Evolutionary conservation across 1,139 yeast genomes (phyloP), one percentile per base, ranked within the genome.

Genomic region (Protomyces macrosporus): DNA sequence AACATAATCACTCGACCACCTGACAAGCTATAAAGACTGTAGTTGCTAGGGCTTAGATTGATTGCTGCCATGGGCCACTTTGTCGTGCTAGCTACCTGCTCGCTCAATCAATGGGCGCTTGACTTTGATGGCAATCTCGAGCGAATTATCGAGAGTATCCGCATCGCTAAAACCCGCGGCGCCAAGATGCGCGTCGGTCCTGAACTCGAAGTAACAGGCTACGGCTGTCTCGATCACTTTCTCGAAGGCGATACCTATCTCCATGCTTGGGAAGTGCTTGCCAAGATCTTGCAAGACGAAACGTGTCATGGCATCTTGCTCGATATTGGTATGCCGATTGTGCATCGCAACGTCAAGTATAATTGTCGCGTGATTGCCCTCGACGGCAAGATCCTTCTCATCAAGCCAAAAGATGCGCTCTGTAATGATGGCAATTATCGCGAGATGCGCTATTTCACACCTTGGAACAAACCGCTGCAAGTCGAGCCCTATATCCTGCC

Each of bases 361-460:
- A 93, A 93, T 72, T 93, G 98, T 77, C 84, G 99, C 68, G 76
- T 93, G 56, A 78, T 93, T 63, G 87, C 96, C 1, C 83, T 84
- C 73, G 84, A 90, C 75, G 90, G 93, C 33, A 78, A 83, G 72
- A 87, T 93, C 65, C 76, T 91, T 59, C 79, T 91, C 69, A 93
- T 93, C 69, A 83, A 98, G 72, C 99, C 99, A 34, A 93, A 93
- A 73, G 74, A 93, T 55, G 86, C 89, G 82, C 80, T 95, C 63
- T 98, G 98, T 30, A 95, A 93, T 73, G 98, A 93, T 76, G 99
- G 99, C 0, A 93, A 93, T 73, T 93, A 95, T 76, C 82, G 98
- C 61, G 99, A 93, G 75, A 91, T 93, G 98, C 82, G 99, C 70
- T 90, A 86, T 74, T 93, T 93, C 74, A 89, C 96, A 0, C 96